Percentiles rank a stretch among this genome's conserved stretches.
Conservation (phyloP, 192 early-diverging fungal species). For the Jimgerdemannia lactiflua region DNA sequence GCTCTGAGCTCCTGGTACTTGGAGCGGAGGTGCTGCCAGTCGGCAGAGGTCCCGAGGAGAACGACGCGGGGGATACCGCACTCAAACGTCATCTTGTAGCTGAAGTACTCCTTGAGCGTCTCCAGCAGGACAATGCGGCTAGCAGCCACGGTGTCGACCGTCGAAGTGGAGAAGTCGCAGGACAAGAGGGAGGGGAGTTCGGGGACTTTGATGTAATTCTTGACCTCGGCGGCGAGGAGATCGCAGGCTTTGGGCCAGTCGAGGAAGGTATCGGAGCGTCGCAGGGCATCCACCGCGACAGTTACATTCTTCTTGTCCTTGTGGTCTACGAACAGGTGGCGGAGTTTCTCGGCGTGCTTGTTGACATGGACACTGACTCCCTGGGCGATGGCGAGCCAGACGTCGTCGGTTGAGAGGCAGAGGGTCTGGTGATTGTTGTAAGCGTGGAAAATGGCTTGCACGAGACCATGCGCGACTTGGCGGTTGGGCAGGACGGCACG, state of each 20-base stretch:
- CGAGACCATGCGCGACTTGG: neutral
- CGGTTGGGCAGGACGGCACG: too few relatives aligned
- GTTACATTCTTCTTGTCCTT: neutral
- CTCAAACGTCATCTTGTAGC: neutral
- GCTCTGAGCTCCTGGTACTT: too few relatives aligned
- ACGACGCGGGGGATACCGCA: slow-evolving; percentile 19
- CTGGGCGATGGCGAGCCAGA: slow-evolving; percentile 14
- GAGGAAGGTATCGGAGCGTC: neutral
- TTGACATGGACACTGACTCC: slow-evolving; percentile 9
- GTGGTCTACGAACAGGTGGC: slow-evolving; percentile 2
- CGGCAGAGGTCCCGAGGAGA: neutral
- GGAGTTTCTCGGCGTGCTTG: neutral
- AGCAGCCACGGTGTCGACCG: neutral
- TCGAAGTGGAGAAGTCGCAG: too few relatives aligned
- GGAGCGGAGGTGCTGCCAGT: neutral
- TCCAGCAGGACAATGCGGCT: slow-evolving; percentile 12
- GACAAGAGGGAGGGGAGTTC: too few relatives aligned
- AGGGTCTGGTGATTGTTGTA: slow-evolving; percentile 12
- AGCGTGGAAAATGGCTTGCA: slow-evolving; percentile 6
- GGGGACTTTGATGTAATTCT: neutral
- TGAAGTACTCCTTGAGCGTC: slow-evolving; percentile 14
- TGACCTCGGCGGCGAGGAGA: slow-evolving; percentile 1
- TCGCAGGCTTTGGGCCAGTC: slow-evolving; percentile 6
- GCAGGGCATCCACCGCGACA: neutral
- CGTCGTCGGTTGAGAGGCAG: slow-evolving; percentile 12